Evolutionary conservation across 495 filamentous ascomycete genomes (phyloP).

Genomic region (Aspergillus nanangensis): DNA sequence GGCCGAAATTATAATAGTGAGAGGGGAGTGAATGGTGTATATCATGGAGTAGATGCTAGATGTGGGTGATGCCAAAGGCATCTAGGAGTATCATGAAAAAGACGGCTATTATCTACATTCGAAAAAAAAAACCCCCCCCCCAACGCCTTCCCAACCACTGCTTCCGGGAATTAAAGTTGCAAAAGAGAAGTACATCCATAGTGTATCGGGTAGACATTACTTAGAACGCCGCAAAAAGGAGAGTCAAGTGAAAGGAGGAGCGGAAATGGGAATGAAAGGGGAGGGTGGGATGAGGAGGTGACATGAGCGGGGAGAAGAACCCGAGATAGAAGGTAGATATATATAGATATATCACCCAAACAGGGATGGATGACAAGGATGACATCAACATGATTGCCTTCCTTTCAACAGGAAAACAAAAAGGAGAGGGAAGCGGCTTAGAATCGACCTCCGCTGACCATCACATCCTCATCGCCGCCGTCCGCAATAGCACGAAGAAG

Average conservation of each 20-base stretch:
- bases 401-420: slow-evolving; percentile 2
- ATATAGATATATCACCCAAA: slow-evolving; percentile 2
- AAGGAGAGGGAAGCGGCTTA: slow-evolving; percentile 8
- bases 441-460: slow-evolving; percentile 34
- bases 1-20: too few relatives aligned
- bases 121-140: slow-evolving; percentile 3
- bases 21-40: not conserved
- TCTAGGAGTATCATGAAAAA: too few relatives aligned
- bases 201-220: not conserved
- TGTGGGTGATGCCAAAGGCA: too few relatives aligned
- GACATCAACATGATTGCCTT: too few relatives aligned
- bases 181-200: slow-evolving; percentile 13
- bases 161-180: slow-evolving; percentile 17
- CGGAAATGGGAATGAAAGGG: slow-evolving; percentile 10
- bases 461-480: slow-evolving; percentile 31
- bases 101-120: slow-evolving; percentile 2
- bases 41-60: too few relatives aligned
- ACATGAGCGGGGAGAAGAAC: slow-evolving; percentile 8
- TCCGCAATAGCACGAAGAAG: slow-evolving; percentile 49
- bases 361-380: too few relatives aligned
- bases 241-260: slow-evolving; percentile 11
- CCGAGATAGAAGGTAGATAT: slow-evolving; percentile 5
- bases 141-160: slow-evolving; percentile 17
- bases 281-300: not conserved
- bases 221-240: not conserved